Percentiles rank a stretch among this genome's conserved stretches.
These are phyloP conservation scores for Durio zibethinus DNA, from an alignment of 345 rosid genomes.

Conservation along the genomic window DNA sequence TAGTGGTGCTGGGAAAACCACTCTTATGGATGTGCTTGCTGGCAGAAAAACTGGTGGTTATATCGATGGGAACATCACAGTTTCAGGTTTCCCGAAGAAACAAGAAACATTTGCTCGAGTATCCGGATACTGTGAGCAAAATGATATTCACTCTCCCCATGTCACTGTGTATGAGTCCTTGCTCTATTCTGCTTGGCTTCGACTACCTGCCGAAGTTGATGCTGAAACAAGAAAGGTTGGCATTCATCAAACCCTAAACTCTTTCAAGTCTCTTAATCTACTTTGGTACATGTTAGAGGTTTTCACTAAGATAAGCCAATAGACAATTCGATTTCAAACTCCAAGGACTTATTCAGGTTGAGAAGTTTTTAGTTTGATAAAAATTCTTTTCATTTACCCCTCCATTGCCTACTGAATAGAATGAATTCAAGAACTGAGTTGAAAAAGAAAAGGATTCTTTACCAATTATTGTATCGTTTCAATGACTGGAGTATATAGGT, in stretches of 20 bases:
- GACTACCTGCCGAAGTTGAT: constrained; percentile 47
- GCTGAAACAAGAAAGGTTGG: constrained; percentile 53
- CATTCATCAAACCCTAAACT: background rate
- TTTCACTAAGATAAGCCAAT: background rate
- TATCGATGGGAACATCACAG: constrained; percentile 55
- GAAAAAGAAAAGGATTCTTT: no score
- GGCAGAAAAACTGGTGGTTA: constrained; percentile 86
- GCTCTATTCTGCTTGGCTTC: constrained; percentile 77
- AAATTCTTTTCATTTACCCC: background rate
- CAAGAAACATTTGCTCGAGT: constrained; percentile 85
- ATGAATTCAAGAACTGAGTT: background rate
- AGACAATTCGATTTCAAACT: background rate
- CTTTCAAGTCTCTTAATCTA: background rate
- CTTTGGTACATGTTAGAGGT: background rate
- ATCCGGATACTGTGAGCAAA: constrained; percentile 76
- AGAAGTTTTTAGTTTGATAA: background rate
- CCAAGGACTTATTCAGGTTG: background rate
- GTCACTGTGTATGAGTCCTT: constrained; percentile 73
- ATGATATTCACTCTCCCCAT: constrained; percentile 75
- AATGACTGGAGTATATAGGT: no score
- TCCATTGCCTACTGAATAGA: background rate
- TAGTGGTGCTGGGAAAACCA: constrained; percentile 86
- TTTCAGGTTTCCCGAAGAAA: constrained; percentile 74
- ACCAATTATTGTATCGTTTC: background rate
- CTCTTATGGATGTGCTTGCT: constrained; percentile 84